phyloP scores from a whole-genome alignment of 1,284 basidiomycete genomes.

The Cutaneotrichosporon cutaneum region DNA sequence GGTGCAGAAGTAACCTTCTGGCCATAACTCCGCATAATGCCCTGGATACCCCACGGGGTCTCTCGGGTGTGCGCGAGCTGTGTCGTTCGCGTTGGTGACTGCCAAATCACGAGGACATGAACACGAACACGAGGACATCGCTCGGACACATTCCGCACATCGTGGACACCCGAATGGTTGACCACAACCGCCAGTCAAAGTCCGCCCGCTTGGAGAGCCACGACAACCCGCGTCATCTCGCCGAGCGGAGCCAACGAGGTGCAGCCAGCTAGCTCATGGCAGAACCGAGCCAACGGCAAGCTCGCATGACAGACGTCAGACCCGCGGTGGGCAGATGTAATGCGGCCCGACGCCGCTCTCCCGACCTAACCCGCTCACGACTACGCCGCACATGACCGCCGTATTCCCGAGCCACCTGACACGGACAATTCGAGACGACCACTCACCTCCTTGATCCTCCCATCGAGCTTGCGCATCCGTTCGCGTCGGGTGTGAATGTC shows the following conservation, averaged over 20 bases:
- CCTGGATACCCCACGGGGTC: neutral
- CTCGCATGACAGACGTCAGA: neutral
- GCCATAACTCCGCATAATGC: neutral
- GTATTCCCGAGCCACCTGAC: neutral
- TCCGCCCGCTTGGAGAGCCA: neutral
- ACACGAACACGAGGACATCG: too few relatives aligned
- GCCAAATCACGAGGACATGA: too few relatives aligned
- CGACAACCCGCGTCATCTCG: neutral
- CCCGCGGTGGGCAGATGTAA: neutral
- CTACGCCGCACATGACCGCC: neutral
- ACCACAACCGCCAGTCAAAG: too few relatives aligned
- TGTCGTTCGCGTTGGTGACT: too few relatives aligned
- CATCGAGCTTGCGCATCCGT: constrained; percentile 86
- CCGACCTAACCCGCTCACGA: neutral
- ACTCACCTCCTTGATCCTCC: constrained; percentile 88
- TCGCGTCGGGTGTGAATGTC: constrained; percentile 83
- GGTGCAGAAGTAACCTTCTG: neutral
- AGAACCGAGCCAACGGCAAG: neutral
- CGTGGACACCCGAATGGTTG: too few relatives aligned
- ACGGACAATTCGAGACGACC: neutral
- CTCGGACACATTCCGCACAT: too few relatives aligned
- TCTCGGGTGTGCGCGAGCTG: neutral
- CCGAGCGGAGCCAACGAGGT: neutral
- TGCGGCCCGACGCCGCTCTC: neutral
- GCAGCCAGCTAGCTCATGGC: neutral